Evolutionary conservation across 371 early-diverging fungal species (phyloP).

Genomic region (Lichtheimia hyalospora): DNA sequence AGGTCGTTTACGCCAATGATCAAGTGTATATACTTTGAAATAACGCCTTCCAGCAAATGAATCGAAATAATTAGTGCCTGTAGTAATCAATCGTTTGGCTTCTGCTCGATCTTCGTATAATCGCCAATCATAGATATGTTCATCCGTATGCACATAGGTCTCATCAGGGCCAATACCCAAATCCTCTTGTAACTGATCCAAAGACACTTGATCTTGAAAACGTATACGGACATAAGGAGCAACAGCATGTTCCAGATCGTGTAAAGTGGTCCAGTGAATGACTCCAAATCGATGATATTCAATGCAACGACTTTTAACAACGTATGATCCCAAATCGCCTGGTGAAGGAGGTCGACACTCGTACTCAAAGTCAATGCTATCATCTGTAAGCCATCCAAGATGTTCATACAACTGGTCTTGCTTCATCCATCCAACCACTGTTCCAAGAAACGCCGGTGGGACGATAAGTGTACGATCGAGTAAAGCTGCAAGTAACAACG

Average conservation of each 20-base stretch:
- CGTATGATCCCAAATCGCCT: conserved; percentile 18
- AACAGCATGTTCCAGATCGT: conserved; percentile 22
- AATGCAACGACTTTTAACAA: conserved; percentile 22
- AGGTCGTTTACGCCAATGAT: conserved; percentile 20
- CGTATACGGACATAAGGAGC: conserved; percentile 14
- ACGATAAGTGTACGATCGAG: conserved; percentile 59
- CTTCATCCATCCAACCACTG: conserved; percentile 38
- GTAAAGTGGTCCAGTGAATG: conserved; percentile 35
- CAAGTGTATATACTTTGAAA: conserved; percentile 25
- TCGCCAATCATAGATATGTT: conserved; percentile 45
- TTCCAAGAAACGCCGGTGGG: conserved; percentile 53
- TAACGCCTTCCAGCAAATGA: conserved; percentile 34
- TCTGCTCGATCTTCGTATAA: conserved; percentile 31
- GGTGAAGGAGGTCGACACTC: conserved; percentile 24
- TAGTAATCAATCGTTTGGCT: conserved; percentile 15
- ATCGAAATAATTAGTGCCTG: conserved; percentile 30
- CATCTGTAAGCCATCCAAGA: conserved; percentile 33
- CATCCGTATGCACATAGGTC: conserved; percentile 34
- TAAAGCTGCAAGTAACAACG: conserved; percentile 47
- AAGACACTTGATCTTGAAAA: conserved; percentile 24
- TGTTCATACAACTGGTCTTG: conserved; percentile 17
- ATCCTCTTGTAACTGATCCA: conserved; percentile 18
- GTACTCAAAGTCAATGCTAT: conserved; percentile 20
- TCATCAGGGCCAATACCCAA: conserved; percentile 25
- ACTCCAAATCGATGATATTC: conserved; percentile 31